phyloP scores from a whole-genome alignment of 352 stramenopile species.

The Pythium volutum region DNA sequence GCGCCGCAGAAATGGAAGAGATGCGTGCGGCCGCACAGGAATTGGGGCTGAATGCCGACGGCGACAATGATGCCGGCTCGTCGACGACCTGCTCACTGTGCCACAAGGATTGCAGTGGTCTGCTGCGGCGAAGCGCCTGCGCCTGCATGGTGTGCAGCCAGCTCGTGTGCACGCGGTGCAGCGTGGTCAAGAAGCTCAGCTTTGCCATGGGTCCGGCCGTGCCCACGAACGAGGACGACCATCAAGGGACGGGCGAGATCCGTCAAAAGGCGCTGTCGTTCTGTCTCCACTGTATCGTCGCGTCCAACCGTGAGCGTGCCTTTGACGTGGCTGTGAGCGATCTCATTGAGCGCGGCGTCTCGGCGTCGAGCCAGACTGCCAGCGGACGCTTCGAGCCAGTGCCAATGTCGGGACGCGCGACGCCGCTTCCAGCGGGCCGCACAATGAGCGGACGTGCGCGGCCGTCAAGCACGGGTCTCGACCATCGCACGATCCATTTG shows the following conservation, averaged over 20 bases:
- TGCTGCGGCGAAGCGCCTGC: conserved; percentile 16
- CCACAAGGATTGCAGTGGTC: conserved; percentile 14
- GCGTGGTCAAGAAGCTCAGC: conserved; percentile 25
- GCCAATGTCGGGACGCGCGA: not conserved
- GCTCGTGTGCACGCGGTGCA: conserved; percentile 27
- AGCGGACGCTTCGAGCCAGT: not conserved
- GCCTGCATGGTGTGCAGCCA: conserved; percentile 29
- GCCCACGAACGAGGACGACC: conserved; percentile 12
- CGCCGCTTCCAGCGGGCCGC: not conserved
- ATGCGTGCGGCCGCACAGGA: conserved; percentile 17
- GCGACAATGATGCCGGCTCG: not conserved
- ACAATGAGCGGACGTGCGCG: conserved; percentile 8
- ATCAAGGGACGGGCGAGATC: conserved; percentile 14
- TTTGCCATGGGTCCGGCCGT: conserved; percentile 25
- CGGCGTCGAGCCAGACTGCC: not conserved
- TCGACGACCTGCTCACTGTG: conserved; percentile 18
- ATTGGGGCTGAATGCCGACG: conserved; percentile 7
- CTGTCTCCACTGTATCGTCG: conserved; percentile 25
- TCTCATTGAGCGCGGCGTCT: conserved; percentile 17
- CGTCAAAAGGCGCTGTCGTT: conserved; percentile 27
- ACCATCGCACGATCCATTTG: not conserved
- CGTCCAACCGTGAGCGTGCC: conserved; percentile 21
- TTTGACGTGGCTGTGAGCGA: conserved; percentile 23
- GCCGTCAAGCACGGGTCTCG: conserved; percentile 8
- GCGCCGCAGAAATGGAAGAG: conserved; percentile 8